phyloP scores from a whole-genome alignment of 495 filamentous ascomycete genomes.

The Penicillium egyptiacum region DNA sequence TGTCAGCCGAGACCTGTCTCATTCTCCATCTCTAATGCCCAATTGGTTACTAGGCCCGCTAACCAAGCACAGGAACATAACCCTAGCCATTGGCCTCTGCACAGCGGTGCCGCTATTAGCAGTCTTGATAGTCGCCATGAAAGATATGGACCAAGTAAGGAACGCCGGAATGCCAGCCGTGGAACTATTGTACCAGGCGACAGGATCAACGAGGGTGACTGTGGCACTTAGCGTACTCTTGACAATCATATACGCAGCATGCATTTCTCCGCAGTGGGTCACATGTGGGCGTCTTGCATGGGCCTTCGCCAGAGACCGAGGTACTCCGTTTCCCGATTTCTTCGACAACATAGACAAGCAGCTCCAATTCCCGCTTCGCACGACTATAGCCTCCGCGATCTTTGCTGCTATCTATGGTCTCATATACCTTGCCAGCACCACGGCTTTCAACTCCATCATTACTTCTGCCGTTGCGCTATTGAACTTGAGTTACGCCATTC shows the following conservation, averaged over 20 bases:
- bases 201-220: background rate
- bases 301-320: constrained; percentile 41
- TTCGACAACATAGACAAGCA: constrained; percentile 24
- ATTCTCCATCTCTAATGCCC: constrained; percentile 16
- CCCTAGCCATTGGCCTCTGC: constrained; percentile 36
- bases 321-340: constrained; percentile 18
- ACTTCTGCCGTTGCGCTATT: constrained; percentile 38
- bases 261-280: constrained; percentile 22
- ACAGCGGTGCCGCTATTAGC: constrained; percentile 37
- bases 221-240: background rate
- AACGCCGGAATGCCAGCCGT: constrained; percentile 12
- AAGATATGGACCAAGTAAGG: constrained; percentile 23
- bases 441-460: constrained; percentile 45
- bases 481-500: constrained; percentile 38
- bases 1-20: background rate
- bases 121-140: constrained; percentile 34
- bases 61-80: constrained; percentile 13
- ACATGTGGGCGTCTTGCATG: constrained; percentile 36
- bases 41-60: background rate
- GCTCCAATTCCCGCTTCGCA: constrained; percentile 29
- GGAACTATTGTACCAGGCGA: background rate
- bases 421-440: constrained; percentile 41
- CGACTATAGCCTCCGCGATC: constrained; percentile 29
- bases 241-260: background rate
- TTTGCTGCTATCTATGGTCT: constrained; percentile 38